Evolutionary conservation across 2,329 filamentous ascomycete genomes (phyloP).

Genomic region (Exophiala sideris): DNA sequence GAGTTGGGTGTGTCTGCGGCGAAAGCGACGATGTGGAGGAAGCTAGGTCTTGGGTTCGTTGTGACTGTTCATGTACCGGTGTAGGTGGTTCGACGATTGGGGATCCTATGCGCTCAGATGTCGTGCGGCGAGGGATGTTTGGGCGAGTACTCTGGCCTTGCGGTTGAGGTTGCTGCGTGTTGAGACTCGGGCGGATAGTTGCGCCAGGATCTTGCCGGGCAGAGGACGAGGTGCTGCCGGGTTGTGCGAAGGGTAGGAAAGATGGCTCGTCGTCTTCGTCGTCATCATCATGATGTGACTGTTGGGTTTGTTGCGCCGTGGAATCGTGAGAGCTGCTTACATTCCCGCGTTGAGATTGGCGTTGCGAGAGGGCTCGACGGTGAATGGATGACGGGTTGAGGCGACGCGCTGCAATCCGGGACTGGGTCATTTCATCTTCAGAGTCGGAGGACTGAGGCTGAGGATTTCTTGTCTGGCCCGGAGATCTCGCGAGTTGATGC

Average conservation of each 20-base stretch:
- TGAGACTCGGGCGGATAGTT: slow-evolving; percentile 39
- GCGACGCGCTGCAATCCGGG: slow-evolving; percentile 22
- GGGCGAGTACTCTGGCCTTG: slow-evolving; percentile 25
- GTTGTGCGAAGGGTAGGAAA: slow-evolving; percentile 41
- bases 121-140: slow-evolving; percentile 30
- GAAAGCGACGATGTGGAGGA: slow-evolving; percentile 23
- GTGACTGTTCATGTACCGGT: slow-evolving; percentile 31
- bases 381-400: slow-evolving; percentile 24
- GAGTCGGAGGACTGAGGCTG: slow-evolving; percentile 24
- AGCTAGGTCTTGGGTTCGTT: slow-evolving; percentile 32
- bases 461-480: slow-evolving; percentile 16
- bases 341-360: slow-evolving; percentile 12
- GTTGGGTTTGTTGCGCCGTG: slow-evolving; percentile 32
- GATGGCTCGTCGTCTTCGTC: slow-evolving; percentile 42
- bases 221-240: slow-evolving; percentile 19
- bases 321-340: slow-evolving; percentile 8
- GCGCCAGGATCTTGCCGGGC: slow-evolving; percentile 37
- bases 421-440: slow-evolving; percentile 28
- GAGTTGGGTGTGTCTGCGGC: slow-evolving; percentile 6
- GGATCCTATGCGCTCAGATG: slow-evolving; percentile 28
- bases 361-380: slow-evolving; percentile 19
- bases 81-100: slow-evolving; percentile 21
- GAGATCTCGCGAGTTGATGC: slow-evolving; percentile 24
- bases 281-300: slow-evolving; percentile 23
- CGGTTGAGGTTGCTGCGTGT: slow-evolving; percentile 3